Evolutionary conservation across 2,329 filamentous ascomycete species (phyloP).

Genomic region (Tolypocladium pustulatum): DNA sequence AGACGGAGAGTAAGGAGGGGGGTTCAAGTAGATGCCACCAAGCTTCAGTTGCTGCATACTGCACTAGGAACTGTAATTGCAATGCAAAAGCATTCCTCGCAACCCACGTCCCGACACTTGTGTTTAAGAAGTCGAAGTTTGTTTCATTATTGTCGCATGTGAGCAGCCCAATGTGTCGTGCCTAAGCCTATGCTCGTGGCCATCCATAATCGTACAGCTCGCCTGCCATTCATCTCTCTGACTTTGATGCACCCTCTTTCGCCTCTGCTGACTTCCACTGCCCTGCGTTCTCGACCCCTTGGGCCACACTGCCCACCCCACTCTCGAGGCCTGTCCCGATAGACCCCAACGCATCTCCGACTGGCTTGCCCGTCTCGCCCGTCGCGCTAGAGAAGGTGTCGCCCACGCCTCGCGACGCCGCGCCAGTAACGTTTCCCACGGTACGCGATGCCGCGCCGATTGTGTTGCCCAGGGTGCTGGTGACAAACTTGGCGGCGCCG

Average conservation of each 20-base stretch:
- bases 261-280: slow-evolving; percentile 33
- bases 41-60: background rate
- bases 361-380: slow-evolving; percentile 40
- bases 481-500: slow-evolving; percentile 27
- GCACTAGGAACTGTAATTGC: background rate
- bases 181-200: background rate
- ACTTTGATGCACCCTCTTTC: background rate
- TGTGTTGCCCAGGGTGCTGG: slow-evolving; percentile 28
- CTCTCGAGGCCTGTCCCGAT: slow-evolving; percentile 42
- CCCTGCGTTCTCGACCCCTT: slow-evolving; percentile 47
- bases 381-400: slow-evolving; percentile 43
- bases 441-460: slow-evolving; percentile 29
- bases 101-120: background rate
- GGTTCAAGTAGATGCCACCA: background rate
- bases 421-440: slow-evolving; percentile 32
- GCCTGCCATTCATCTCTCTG: background rate
- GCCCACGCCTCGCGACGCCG: slow-evolving; percentile 45
- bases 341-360: slow-evolving; percentile 44
- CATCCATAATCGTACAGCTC: background rate
- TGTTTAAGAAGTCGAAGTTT: background rate
- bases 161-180: background rate
- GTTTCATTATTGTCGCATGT: background rate
- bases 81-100: background rate
- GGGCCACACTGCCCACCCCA: slow-evolving; percentile 35
- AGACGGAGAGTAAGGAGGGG: background rate